These are phyloP conservation scores for Magnusiomyces fungicola DNA, from an alignment of 1,139 yeast species.

Conservation along the genomic window DNA sequence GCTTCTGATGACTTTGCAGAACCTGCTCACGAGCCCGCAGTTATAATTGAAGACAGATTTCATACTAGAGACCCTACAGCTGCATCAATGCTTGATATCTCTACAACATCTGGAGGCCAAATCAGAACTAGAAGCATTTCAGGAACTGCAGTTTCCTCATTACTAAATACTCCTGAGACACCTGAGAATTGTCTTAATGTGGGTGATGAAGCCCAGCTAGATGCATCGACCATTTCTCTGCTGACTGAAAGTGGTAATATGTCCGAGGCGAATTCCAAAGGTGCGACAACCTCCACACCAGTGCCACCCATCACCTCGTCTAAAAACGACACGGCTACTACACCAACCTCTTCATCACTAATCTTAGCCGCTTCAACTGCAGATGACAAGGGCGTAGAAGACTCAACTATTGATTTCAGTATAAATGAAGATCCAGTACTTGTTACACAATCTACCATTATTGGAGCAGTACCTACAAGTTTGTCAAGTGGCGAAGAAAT, in stretches of 20 bases:
- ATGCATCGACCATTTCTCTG: neutral
- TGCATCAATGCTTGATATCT: neutral
- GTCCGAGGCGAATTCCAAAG: neutral
- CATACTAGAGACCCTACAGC: neutral
- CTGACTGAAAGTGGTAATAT: neutral
- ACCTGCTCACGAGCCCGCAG: neutral
- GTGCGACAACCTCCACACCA: neutral
- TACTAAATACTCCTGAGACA: neutral
- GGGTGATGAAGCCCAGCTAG: neutral
- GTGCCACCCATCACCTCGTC: neutral
- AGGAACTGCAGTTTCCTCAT: neutral
- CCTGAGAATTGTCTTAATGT: neutral
- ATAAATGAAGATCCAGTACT: neutral
- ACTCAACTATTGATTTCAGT: neutral
- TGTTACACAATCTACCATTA: neutral
- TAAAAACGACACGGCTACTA: neutral
- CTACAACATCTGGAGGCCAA: neutral
- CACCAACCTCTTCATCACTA: neutral
- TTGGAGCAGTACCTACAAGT: neutral
- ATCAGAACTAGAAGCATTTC: neutral
- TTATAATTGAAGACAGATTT: neutral
- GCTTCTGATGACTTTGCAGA: neutral
- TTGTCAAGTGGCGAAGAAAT: neutral
- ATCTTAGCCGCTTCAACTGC: neutral
- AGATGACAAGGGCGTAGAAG: neutral